Evolutionary conservation across 495 filamentous ascomycete genomes (phyloP), one percentile per base, ranked within the genome.

Genomic region (Xylaria sp.): DNA sequence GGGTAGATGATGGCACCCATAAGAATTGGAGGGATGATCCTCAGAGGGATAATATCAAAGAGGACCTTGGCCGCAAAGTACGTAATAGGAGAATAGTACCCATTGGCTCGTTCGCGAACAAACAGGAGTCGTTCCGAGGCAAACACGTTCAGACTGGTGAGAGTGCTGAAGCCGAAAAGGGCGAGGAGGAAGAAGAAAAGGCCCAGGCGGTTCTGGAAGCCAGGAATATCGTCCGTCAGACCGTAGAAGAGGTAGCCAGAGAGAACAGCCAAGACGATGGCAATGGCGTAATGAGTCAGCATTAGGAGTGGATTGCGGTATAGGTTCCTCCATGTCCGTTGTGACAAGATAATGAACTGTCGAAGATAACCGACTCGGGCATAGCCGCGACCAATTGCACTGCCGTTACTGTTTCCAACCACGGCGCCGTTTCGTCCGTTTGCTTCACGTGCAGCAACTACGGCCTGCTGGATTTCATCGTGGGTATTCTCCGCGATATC

Each of bases 221-320:
- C 97, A 69, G 92, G 90, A 77, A 99, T 97, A 77, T 98, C 93
- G 78, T 97, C 93, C 26, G 93, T 97, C 71, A 99, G 82, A 9
- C 97, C 96, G 72, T 97, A 99, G 86, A 98, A 99, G 29, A 99
- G 89, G 79, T 90, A 98, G 21, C 96, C 96, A 41, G 94, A 94
- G 62, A 99, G 90, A 33, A 97, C 95, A 21, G 95, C 96, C 15
- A 99, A 88, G 1, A 98, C 26, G 72, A 99, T 98, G 26, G 96
- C 93, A 73, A 98, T 98, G n/a, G 95, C 95, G 79, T 99, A 99
- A 83, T 99, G 96, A 0, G 97, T 97, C 59, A 99, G 87, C 96
- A 99, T 99, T 57, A 99, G 83, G 90, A 98, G 94, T 21, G 96
- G 96, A 80, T 99, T 98, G 48, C 96, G 90, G 82, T 99, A 98